Conservation (phyloP, 192 early-diverging fungal genomes). For the Gigaspora rosea region DNA sequence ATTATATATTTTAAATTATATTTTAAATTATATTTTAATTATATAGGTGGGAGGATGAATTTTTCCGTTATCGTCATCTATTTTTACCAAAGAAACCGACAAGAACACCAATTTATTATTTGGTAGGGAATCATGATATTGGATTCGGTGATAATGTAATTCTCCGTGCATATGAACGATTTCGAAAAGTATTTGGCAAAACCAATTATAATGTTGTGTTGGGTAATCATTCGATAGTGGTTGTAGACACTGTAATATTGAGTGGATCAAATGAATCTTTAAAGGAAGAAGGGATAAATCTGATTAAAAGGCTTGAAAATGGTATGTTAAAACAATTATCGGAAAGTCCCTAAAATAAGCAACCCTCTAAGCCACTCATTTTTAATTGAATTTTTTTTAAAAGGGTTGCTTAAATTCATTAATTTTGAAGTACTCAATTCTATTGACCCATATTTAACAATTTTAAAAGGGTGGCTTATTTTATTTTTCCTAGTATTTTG, state of each 20-base stretch:
- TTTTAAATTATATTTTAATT: not conserved
- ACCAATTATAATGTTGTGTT: slow-evolving; percentile 55
- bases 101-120: slow-evolving; percentile 43
- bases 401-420: too few species aligned
- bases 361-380: too few species aligned
- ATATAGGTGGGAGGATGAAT: slow-evolving; percentile 60
- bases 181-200: slow-evolving; percentile 53
- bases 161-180: slow-evolving; percentile 43
- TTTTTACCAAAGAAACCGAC: slow-evolving; percentile 23
- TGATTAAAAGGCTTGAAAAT: slow-evolving; percentile 48
- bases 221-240: slow-evolving; percentile 66
- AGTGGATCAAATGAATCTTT: slow-evolving; percentile 44
- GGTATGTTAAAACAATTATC: slow-evolving; percentile 32
- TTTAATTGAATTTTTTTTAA: too few species aligned
- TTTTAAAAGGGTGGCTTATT: too few species aligned
- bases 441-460: too few species aligned
- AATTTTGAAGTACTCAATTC: too few species aligned
- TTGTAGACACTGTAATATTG: slow-evolving; percentile 78
- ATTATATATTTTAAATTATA: too few species aligned
- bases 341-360: too few species aligned
- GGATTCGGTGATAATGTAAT: slow-evolving; percentile 73
- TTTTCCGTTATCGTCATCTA: slow-evolving; percentile 49
- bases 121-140: slow-evolving; percentile 94
- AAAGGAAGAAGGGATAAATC: slow-evolving; percentile 51
- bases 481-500: too few species aligned